phyloP scores from a whole-genome alignment of 768 basidiomycete species.

The Gelatoporia subvermispora region DNA sequence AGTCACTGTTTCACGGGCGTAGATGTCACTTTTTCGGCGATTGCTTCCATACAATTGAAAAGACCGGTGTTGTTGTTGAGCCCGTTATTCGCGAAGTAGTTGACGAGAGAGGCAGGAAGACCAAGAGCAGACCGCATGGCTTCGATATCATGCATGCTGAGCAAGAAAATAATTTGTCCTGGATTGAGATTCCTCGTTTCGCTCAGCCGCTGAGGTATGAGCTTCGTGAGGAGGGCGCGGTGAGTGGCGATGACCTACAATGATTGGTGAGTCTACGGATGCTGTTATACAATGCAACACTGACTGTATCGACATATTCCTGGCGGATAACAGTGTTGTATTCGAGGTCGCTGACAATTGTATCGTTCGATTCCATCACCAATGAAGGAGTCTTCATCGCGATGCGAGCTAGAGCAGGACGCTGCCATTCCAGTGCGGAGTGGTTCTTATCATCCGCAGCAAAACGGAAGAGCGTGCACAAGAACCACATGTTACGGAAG shows the following conservation, averaged over 20 bases:
- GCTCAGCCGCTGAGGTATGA: conserved; percentile 58
- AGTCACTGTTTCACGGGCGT: not conserved
- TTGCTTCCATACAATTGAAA: conserved; percentile 74
- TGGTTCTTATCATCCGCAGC: conserved; percentile 53
- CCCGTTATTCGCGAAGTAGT: conserved; percentile 85
- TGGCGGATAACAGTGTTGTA: conserved; percentile 88
- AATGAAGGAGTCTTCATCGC: conserved; percentile 83
- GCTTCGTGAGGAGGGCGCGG: conserved; percentile 54
- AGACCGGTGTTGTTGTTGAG: conserved; percentile 69
- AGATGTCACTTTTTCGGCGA: conserved; percentile 71
- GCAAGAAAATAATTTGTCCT: conserved; percentile 80
- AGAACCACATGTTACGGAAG: conserved; percentile 93
- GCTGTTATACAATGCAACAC: conserved; percentile 13
- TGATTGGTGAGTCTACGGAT: not conserved
- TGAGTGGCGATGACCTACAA: conserved; percentile 67
- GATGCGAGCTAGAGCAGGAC: conserved; percentile 71
- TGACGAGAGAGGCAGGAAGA: conserved; percentile 73
- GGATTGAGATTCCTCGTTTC: conserved; percentile 74
- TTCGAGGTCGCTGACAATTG: conserved; percentile 82
- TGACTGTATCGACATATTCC: conserved; percentile 74
- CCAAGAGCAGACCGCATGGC: conserved; percentile 78
- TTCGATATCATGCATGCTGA: conserved; percentile 86
- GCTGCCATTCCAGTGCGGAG: conserved; percentile 73
- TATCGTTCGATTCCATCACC: conserved; percentile 80
- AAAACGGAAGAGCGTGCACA: conserved; percentile 84